Base-by-base conservation (phyloP, 805 yeast species). In the Cyberlindnera euphorbiiphila region DNA sequence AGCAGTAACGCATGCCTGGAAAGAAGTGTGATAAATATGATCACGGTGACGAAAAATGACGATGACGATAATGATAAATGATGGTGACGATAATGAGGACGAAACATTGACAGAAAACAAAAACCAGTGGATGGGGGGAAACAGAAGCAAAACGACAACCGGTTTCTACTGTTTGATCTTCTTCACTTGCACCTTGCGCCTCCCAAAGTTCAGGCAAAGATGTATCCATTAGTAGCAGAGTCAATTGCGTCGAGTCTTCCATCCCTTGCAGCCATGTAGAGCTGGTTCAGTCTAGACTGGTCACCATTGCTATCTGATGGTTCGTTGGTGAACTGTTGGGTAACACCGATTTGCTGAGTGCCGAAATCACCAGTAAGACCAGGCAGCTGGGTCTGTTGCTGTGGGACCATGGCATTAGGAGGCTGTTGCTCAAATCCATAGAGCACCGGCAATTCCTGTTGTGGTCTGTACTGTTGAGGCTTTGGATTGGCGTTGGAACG, bases 201-300 rank as follows among this genome's bases (percentile, higher is more conserved):
- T n/a, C n/a, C n/a, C n/a, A n/a, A 8, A 28, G 6, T 17, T 43
- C 37, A 44, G 24, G 49, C 43, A 29, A 45, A 45, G 36, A 39
- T 30, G 33, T 34, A 52, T 4, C 71, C 72, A 39, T 66, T 67
- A 9, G 74, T 50, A 34, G 62, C 67, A 12, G 78, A 64, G 21
- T 76, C 81, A 39, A 76, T 57, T 18, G 76, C 60, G 49, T 75
- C 81, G 25, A 74, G 49, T 40, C 74, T 67, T 12, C 76, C 78
- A 44, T 74, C 78, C 41, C 78, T 66, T 9, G 78, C 75, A 37
- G 78, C 78, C 23, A 74, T 51, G 40, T 73, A 69, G 26, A 74
- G 56, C 49, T 73, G 76, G 48, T 76, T 76, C 50, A 76, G 59
- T 41, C 74, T 65, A 4, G 56, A 41, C 34, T 60, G 63, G 30